Percentiles rank a stretch among this genome's conserved stretches.
These are phyloP conservation scores for Aureobasidium lini DNA, from an alignment of 2,329 filamentous ascomycete species.

Conservation along the genomic window DNA sequence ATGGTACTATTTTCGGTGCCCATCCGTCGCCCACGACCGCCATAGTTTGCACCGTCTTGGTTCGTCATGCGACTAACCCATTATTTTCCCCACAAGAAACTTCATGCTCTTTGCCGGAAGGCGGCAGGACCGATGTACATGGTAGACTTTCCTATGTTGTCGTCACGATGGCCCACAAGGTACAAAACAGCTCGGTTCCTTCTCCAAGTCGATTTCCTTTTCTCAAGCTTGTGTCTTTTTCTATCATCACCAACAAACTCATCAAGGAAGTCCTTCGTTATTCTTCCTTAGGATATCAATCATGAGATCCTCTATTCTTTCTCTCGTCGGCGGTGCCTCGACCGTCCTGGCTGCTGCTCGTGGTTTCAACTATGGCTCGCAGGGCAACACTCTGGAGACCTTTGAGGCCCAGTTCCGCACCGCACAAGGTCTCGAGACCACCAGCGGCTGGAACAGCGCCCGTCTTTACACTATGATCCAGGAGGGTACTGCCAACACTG, in stretches of 20 bases:
- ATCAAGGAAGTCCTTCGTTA: background rate
- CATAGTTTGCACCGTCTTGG: slow-evolving; percentile 1
- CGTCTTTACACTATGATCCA: slow-evolving; percentile 69
- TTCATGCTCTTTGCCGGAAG: slow-evolving; percentile 5
- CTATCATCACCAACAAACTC: background rate
- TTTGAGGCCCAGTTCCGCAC: slow-evolving; percentile 64
- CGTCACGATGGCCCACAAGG: slow-evolving; percentile 7
- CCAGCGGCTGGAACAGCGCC: slow-evolving; percentile 59
- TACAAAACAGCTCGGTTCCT: slow-evolving; percentile 13
- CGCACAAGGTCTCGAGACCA: slow-evolving; percentile 56
- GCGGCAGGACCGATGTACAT: slow-evolving; percentile 9
- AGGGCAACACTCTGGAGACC: slow-evolving; percentile 50
- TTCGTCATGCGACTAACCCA: slow-evolving; percentile 11
- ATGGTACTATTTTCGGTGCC: slow-evolving; percentile 9
- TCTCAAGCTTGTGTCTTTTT: background rate
- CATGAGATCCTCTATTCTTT: slow-evolving; percentile 14
- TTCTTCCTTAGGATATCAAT: background rate
- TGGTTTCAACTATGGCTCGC: slow-evolving; percentile 69
- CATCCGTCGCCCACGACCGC: background rate
- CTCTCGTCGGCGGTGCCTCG: slow-evolving; percentile 33
- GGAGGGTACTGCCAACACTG: slow-evolving; percentile 54
- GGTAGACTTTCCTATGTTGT: background rate
- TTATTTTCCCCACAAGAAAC: slow-evolving; percentile 9
- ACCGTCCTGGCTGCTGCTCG: slow-evolving; percentile 35
- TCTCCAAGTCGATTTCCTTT: background rate